These are phyloP conservation scores for Volvox africanus DNA, from an alignment of 139 green algal species.

Conservation along the genomic window DNA sequence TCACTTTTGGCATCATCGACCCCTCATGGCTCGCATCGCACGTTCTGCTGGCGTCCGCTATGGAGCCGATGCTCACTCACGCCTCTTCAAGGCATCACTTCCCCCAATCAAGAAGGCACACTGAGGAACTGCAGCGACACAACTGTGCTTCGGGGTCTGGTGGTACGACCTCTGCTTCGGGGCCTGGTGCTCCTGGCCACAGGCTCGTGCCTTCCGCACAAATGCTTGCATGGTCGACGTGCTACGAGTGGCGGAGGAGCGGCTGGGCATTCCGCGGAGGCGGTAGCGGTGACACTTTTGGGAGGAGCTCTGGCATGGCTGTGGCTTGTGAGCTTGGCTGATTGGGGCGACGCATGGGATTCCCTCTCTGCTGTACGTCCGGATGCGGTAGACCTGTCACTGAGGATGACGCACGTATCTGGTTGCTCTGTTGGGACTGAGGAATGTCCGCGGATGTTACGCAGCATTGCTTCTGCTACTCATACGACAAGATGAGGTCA, in stretches of 20 bases:
- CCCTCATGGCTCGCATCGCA: neutral
- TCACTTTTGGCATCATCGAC: neutral
- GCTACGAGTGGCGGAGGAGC: constrained; percentile 54
- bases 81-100: neutral
- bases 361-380: no score
- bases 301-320: no score
- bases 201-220: constrained; percentile 56
- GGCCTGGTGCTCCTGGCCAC: neutral
- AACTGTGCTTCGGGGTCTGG: neutral
- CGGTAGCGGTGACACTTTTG: neutral
- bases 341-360: no score
- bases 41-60: neutral
- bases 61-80: neutral
- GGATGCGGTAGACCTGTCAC: no score
- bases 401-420: no score
- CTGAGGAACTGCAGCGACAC: neutral
- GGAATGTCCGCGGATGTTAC: no score
- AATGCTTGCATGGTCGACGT: constrained; percentile 56
- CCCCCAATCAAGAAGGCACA: neutral
- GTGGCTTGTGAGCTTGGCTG: no score
- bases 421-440: no score
- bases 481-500: no score
- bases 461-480: no score
- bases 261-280: constrained; percentile 25
- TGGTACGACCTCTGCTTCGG: no score